Evolutionary conservation across 176 grass and related monocot genomes (phyloP).

Genomic region (Thinopyrum elongatum): DNA sequence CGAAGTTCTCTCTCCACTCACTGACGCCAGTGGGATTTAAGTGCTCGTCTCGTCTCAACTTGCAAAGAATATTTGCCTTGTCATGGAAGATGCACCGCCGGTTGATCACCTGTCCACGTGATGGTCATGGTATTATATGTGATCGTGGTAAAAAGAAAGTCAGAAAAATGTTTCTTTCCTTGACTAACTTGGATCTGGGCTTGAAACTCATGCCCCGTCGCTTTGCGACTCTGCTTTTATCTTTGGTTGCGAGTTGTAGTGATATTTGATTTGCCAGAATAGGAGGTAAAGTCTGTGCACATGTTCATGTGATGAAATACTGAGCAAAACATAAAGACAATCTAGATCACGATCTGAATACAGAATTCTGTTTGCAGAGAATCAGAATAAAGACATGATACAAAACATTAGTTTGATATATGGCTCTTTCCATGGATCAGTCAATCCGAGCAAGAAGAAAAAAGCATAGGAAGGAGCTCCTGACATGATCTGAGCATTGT

Average conservation of each 20-base stretch:
- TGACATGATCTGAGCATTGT: background rate
- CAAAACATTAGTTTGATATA: background rate
- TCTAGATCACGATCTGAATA: background rate
- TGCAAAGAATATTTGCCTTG: background rate
- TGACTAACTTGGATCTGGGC: background rate
- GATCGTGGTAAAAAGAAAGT: background rate
- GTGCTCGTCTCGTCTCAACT: background rate
- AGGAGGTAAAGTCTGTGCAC: background rate
- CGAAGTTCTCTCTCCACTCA: background rate
- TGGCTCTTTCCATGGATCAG: background rate
- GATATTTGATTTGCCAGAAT: background rate
- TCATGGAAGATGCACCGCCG: background rate
- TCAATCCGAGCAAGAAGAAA: background rate
- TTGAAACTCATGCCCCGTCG: background rate
- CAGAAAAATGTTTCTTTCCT: slow-evolving; percentile 12
- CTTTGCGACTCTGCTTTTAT: slow-evolving; percentile 5
- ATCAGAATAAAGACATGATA: background rate
- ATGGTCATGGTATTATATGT: background rate
- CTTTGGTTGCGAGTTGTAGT: background rate
- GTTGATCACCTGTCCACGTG: slow-evolving; percentile 27
- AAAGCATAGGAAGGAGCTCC: background rate
- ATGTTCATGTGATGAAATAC: background rate
- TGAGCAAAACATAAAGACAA: background rate
- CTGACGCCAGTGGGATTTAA: background rate
- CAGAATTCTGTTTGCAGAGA: background rate